Conservation (phyloP, 176 grass and related monocot genomes). For the Avena sativa region DNA sequence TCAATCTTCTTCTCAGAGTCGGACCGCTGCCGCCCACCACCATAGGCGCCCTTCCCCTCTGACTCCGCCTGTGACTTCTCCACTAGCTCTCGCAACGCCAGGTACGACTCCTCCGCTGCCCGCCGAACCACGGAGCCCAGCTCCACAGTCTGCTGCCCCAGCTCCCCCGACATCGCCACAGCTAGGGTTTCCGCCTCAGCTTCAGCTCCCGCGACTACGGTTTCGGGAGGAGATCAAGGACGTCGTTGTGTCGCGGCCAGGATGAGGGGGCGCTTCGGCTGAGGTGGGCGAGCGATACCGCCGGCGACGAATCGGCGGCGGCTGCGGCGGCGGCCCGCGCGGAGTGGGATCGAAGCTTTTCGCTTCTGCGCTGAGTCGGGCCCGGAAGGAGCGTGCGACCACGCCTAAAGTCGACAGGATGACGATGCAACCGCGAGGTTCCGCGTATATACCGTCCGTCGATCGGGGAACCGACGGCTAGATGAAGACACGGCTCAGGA, state of each 20-base stretch:
- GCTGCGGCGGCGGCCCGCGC: constrained; percentile 18
- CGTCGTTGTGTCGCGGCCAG: too few relatives aligned
- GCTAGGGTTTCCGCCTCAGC: constrained; percentile 53
- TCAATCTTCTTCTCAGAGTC: constrained; percentile 99
- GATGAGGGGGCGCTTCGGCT: background rate
- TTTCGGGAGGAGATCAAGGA: constrained; percentile 4
- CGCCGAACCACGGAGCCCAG: constrained; percentile 81
- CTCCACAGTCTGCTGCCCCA: constrained; percentile 93
- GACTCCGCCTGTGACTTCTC: constrained; percentile 71
- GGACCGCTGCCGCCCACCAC: constrained; percentile 60
- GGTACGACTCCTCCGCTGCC: constrained; percentile 90
- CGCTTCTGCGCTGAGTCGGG: constrained; percentile 42
- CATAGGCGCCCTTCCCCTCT: constrained; percentile 54
- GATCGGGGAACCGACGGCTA: constrained; percentile 18
- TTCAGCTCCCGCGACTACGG: background rate
- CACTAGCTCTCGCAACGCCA: constrained; percentile 91
- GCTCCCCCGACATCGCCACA: constrained; percentile 61
- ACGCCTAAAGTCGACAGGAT: constrained; percentile 27
- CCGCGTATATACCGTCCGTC: background rate
- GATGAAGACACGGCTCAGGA: background rate
- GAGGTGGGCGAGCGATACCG: constrained; percentile 18
- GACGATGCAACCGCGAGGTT: background rate
- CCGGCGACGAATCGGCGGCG: constrained; percentile 39
- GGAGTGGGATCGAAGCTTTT: constrained; percentile 16
- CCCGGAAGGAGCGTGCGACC: background rate